Evolutionary conservation across 208 protist species (phyloP), one percentile per base, ranked within the genome.

Genomic region (Trypanosoma mega): DNA sequence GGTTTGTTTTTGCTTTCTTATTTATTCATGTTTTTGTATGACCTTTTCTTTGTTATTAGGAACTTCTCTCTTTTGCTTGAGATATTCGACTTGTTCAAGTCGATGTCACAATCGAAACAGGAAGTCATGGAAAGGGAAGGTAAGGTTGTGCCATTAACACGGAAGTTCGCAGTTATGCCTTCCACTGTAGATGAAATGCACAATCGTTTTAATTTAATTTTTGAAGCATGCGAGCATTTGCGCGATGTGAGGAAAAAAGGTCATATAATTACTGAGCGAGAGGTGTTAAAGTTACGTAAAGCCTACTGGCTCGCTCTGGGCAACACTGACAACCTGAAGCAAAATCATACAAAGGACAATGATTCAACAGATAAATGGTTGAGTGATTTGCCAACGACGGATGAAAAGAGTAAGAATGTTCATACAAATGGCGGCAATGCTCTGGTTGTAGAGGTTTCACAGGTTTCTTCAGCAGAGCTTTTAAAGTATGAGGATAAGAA

Each of bases 231-330:
- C 20, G 34, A 44, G 14, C 74, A 75, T 33, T 69, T 87, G 21
- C 68, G 77, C 55, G 67, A 66, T 27, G 60, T 91, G 26, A 67
- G 75, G 53, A 65, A 60, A 12, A 61, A 63, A 1, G 65, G 59
- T 8, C 71, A 74, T 55, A 48, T 41, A 6, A 82, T 88, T 44
- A 69, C 80, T 8, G 31, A 60, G 36, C 53, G 63, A 14, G 85
- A 92, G 61, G 72, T 92, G 37, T 3, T 23, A 20, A 76, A 72
- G 33, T 61, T 92, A 21, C 80, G 80, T 24, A 71, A 73, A 14
- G 80, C 85, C 2, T 86, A 70, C 62, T 60, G 68, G 34, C 78
- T 84, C 56, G 73, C 76, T 4, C 63, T 74, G 1, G 63, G 71
- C 3, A 74, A 80, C 44, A 53, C 74, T 36, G 58, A 68, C 33